Evolutionary conservation across 73 alveolate species (phyloP), one percentile per base, ranked within the genome.

Genomic region (Diophrys appendiculata): DNA sequence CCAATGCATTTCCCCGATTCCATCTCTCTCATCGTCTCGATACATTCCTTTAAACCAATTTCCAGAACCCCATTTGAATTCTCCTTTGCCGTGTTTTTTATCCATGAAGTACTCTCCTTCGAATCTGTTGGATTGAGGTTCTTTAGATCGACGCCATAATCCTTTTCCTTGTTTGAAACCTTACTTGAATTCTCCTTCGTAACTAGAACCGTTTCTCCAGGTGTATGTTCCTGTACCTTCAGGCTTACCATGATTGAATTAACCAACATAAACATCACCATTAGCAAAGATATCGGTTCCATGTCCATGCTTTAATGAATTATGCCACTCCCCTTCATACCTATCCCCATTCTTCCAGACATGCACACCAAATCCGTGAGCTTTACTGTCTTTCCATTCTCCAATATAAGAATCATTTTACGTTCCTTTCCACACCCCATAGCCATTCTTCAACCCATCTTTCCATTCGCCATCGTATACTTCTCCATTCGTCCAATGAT

Each of bases 391-490:
- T 14, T 72, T 52, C 92, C 92, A 84, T 30, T 79, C 78, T 0
- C 92, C 92, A 1, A 73, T 71, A 53, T 84, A 84, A 31, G 81
- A 69, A 55, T 84, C 92, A 24, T 84, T 84, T 34, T 72, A 78
- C 28, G 68, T 33, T 2, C 88, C 85, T 27, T 78, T 55, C 90
- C 90, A 81, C 11, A 53, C 60, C 32, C 94, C 94, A 54, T 79
- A 33, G 27, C 94, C 94, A 52, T 88, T 81, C 32, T 83, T 88
- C 52, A 25, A 54, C 24, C 94, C 94, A 43, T 83, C 76, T 13
- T 60, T 78, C 95, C 95, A 88, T 29, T 70, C 84, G 14, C 93
- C 95, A 33, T 80, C 86, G 81, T 88, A 88, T 27, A 54, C 30
- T 52, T 82, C 90, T 53, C 94, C 91, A 76, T 76, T 83, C 28